phyloP scores from a whole-genome alignment of 192 early-diverging fungal species.

The Phycomyces nitens region DNA sequence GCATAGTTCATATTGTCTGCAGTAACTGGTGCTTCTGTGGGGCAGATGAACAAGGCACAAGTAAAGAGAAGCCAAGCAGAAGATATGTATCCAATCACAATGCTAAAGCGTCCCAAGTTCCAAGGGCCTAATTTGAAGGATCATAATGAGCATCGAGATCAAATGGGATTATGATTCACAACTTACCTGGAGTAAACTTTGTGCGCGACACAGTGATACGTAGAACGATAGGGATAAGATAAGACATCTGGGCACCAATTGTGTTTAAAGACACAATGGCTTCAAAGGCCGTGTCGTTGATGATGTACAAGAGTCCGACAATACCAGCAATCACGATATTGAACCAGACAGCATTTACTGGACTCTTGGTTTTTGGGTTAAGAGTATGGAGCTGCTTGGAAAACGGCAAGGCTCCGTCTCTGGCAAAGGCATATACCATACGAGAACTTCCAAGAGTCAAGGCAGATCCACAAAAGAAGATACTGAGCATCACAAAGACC shows the following conservation, averaged over 20 bases:
- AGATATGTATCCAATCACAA: conserved; percentile 35
- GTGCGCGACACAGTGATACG: conserved; percentile 41
- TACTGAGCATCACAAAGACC: conserved; percentile 42
- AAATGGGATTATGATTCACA: too few relatives aligned
- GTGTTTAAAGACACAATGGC: conserved; percentile 57
- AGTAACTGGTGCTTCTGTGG: conserved; percentile 36
- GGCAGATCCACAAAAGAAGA: conserved; percentile 47
- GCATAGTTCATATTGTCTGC: conserved; percentile 42
- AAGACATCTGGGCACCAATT: conserved; percentile 48
- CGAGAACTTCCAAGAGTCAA: conserved; percentile 47
- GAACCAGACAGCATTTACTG: conserved; percentile 50
- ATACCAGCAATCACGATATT: conserved; percentile 47
- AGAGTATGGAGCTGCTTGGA: conserved; percentile 44
- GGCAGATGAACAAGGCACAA: conserved; percentile 36
- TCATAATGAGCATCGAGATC: conserved; percentile 28
- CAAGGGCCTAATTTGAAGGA: conserved; percentile 38
- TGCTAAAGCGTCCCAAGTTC: conserved; percentile 40
- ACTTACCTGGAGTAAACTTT: conserved; percentile 35
- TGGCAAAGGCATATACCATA: conserved; percentile 57
- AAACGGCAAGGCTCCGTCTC: conserved; percentile 53
- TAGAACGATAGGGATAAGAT: conserved; percentile 47
- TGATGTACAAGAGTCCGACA: conserved; percentile 46
- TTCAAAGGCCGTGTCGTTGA: conserved; percentile 42
- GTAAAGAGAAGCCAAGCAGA: conserved; percentile 42
- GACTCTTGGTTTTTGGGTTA: conserved; percentile 38